These are phyloP conservation scores for Pestalotiopsis sp. DNA, from an alignment of 2,329 filamentous ascomycete genomes.

Conservation along the genomic window DNA sequence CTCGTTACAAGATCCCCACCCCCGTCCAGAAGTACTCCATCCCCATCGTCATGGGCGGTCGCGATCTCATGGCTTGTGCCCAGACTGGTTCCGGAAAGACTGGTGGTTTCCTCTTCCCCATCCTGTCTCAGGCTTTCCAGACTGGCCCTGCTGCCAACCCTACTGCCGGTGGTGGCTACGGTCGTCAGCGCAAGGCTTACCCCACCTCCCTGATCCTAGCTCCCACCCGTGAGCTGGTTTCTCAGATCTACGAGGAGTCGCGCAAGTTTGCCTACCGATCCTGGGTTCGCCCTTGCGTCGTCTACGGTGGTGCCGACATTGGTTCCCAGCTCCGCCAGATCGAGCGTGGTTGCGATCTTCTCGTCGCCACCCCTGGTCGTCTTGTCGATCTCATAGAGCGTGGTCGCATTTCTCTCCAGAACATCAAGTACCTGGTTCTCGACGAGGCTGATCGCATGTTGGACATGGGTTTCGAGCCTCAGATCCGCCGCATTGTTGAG, in stretches of 20 bases:
- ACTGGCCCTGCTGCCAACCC: slow-evolving; percentile 79
- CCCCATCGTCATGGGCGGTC: slow-evolving; percentile 95
- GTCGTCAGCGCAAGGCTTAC: slow-evolving; percentile 96
- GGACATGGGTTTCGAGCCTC: slow-evolving; percentile 99
- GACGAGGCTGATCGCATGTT: slow-evolving; percentile 99
- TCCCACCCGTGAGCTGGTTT: slow-evolving; percentile 96
- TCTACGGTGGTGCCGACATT: slow-evolving; percentile 99
- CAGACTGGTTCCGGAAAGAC: slow-evolving; percentile 99
- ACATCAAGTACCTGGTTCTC: slow-evolving; percentile 99
- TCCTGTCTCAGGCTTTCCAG: slow-evolving; percentile 95
- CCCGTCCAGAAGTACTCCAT: slow-evolving; percentile 99
- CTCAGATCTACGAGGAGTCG: slow-evolving; percentile 96
- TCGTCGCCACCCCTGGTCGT: slow-evolving; percentile 96
- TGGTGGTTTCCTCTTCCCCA: slow-evolving; percentile 98
- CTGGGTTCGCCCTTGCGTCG: slow-evolving; percentile 97
- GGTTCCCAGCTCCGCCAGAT: slow-evolving; percentile 98
- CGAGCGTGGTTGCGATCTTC: slow-evolving; percentile 92
- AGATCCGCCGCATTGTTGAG: slow-evolving; percentile 98
- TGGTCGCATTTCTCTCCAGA: slow-evolving; percentile 94
- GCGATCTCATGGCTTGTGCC: slow-evolving; percentile 98
- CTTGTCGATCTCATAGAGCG: slow-evolving; percentile 97
- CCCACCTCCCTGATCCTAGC: slow-evolving; percentile 95
- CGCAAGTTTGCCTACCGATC: slow-evolving; percentile 99
- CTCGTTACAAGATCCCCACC: slow-evolving; percentile 93
- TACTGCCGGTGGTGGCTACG: slow-evolving; percentile 69